Evolutionary conservation across 2,329 filamentous ascomycete species (phyloP).

Genomic region (Mollisia scopiformis): DNA sequence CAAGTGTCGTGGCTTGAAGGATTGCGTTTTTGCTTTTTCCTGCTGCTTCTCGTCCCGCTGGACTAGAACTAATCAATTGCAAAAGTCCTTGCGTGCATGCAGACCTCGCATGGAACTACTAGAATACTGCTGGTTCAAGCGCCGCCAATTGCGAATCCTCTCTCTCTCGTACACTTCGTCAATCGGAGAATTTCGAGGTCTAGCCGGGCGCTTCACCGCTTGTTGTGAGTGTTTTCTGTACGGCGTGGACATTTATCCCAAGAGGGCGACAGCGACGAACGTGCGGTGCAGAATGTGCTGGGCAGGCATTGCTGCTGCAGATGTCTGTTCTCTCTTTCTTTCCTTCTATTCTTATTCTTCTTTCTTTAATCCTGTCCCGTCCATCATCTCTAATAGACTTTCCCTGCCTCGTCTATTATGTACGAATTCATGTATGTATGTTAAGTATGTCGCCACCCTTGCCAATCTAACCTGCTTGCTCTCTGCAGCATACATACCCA

Average conservation of each 20-base stretch:
- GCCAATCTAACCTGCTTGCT: not conserved
- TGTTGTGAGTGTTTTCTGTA: not conserved
- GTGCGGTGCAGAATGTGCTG: not conserved
- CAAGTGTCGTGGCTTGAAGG: not conserved
- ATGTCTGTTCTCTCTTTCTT: not conserved
- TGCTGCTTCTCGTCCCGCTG: not conserved
- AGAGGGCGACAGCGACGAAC: not conserved
- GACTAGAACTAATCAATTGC: not conserved
- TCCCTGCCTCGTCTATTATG: not conserved
- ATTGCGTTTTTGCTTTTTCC: not conserved
- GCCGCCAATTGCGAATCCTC: not conserved
- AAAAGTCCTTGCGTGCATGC: not conserved
- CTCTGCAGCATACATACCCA: not conserved
- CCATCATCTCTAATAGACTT: not conserved
- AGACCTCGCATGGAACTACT: not conserved
- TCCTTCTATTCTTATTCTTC: not conserved
- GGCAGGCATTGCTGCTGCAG: not conserved
- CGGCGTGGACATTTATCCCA: not conserved
- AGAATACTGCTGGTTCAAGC: not conserved
- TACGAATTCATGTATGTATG: not conserved
- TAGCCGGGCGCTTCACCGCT: not conserved
- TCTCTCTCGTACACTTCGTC: not conserved
- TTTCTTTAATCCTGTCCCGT: not conserved
- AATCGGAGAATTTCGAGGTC: not conserved
- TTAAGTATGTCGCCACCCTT: no score